Evolutionary conservation across 2,329 filamentous ascomycete genomes (phyloP), one percentile per base, ranked within the genome.

Genomic region (Geosmithia flava): DNA sequence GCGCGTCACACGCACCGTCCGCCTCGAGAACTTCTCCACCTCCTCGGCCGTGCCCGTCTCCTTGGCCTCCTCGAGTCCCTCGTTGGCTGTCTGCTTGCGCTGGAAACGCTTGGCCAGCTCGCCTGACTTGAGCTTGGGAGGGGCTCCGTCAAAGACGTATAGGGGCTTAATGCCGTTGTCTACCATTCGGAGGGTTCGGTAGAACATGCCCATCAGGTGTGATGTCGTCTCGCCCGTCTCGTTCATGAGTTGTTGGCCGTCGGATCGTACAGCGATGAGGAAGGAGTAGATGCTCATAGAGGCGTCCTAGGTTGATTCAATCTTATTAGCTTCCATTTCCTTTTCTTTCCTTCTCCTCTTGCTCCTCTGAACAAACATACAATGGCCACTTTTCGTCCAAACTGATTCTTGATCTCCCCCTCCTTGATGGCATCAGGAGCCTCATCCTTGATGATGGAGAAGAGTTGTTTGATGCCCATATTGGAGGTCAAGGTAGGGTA

Each of bases 281-380:
- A 98, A 98, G 67, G 87, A 95, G 76, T 98, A 98, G 60, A 98
- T 90, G 68, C 87, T 95, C 93, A 98, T 98, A 45, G 93, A 98
- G 44, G 65, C 65, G 59, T 68, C 65, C 65, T 68, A 42, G 23
- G 23, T 27, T 8, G 23, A 27, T 27, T 27, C 23, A 27, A 8
- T 27, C 23, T 27, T 27, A 5, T 27, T 27, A 8, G 8, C 8
- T 27, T 27, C 23, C 23, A 5, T 27, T 27, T 27, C 8, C 23
- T 27, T 27, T 8, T 27, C 8, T 8, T 27, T 27, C 3, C 6
- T 27, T 7, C 15, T 15, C 20, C 7, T 33, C 27, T 39, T 37
- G 4, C 8, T 27, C 23, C 8, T 27, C 23, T 27, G 7, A 10
- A 46, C 19, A 44, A 2, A 33, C 30, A 74, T 73, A 95, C 90